phyloP scores from a whole-genome alignment of 208 protist genomes.

The Leishmania mexicana region DNA sequence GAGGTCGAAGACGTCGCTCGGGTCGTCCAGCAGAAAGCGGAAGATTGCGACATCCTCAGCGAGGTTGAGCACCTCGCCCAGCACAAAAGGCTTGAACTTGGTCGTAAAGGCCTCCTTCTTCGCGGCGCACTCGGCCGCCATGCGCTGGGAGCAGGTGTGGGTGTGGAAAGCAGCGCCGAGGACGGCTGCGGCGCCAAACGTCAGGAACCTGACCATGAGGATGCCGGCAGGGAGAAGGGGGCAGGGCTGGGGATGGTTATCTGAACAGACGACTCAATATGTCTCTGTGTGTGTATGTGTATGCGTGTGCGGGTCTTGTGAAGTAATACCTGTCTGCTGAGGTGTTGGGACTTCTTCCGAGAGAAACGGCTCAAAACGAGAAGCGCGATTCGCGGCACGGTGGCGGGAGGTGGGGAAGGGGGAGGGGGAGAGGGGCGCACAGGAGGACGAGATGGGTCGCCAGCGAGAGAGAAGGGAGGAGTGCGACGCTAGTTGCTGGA shows the following conservation, averaged over 20 bases:
- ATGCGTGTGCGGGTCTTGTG: background rate
- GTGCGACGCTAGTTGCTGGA: background rate
- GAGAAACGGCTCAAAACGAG: background rate
- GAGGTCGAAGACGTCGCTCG: constrained; percentile 71
- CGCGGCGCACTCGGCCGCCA: constrained; percentile 42
- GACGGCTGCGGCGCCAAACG: constrained; percentile 58
- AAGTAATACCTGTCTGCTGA: background rate
- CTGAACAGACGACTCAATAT: background rate
- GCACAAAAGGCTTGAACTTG: constrained; percentile 81
- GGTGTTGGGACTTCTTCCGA: background rate
- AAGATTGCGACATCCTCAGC: constrained; percentile 89
- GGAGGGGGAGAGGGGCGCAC: background rate
- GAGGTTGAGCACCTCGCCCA: constrained; percentile 87
- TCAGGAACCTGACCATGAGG: constrained; percentile 50
- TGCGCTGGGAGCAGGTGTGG: constrained; percentile 40
- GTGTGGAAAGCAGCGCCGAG: constrained; percentile 74
- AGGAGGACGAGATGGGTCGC: background rate
- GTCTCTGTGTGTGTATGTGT: background rate
- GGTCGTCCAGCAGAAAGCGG: constrained; percentile 79
- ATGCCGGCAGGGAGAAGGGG: too few relatives aligned
- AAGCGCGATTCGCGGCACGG: background rate
- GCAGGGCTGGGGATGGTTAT: background rate
- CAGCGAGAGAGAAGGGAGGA: background rate
- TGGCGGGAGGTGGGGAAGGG: background rate
- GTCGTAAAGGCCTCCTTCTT: constrained; percentile 52